Base-by-base conservation (phyloP, 495 filamentous ascomycete genomes). In the Rusavskia elegans region DNA sequence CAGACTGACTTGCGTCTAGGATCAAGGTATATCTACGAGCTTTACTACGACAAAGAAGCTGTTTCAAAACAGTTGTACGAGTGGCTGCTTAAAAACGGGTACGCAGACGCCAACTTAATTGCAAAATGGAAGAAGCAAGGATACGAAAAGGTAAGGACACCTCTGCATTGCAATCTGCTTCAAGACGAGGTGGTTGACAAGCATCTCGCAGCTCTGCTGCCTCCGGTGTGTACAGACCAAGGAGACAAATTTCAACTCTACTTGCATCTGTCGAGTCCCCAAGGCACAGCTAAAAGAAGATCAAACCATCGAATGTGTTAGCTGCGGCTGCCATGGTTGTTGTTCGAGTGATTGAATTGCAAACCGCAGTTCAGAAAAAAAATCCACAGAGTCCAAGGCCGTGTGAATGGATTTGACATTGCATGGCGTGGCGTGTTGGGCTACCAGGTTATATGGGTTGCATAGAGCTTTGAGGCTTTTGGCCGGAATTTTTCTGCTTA, bases 101-200 rank as follows among this genome's bases (percentile, higher is more conserved):
- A 99, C 65, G 92, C 87, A 10, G 92, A 99, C 71, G 78, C 84
- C 19, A 89, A 84, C 65, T 70, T 99, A 56, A 97, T 99, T 62
- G 92, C 92, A 16, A 97, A 99, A 70, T 99, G 92, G 92, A 99
- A 99, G 77, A 99, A 97, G 70, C 84, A 90, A 61, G 93, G 92
- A 20, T 99, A 99, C 68, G 92, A 97, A 69, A 96, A 97, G 80
- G 85, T 87, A 49, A 32, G 8, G 30, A 21, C 3, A 5, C 3
- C 21, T 37, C 30, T 32, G 21, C 27, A 6, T 40, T 14, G 19
- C 32, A 20, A 32, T 49, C 11, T 17, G 23, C 32, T 35, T 35
- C 54, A 44, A 54, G 9, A 16, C 17, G 21, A 14, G 17, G 38
- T 8, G n/a, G 17, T 11, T 46, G 23, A 46, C 19, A 2, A 29